Evolutionary conservation across 495 filamentous ascomycete species (phyloP).

Genomic region (Stereocaulon alpinum): DNA sequence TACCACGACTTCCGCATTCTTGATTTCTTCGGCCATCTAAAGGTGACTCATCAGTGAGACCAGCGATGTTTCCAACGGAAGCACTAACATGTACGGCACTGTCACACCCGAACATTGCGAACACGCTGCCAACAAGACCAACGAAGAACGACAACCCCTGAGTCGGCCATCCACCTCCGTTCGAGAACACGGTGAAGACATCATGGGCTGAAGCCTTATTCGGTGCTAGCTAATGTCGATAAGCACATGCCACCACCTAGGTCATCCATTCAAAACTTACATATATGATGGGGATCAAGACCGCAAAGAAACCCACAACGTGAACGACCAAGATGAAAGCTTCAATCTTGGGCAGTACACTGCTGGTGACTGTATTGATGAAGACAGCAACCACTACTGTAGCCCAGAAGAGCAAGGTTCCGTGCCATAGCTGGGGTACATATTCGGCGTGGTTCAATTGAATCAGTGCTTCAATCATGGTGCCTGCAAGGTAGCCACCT

Average conservation of each 20-base stretch:
- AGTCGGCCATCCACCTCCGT: constrained; percentile 36
- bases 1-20: constrained; percentile 35
- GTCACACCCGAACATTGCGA: constrained; percentile 34
- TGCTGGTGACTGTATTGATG: constrained; percentile 34
- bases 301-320: constrained; percentile 41
- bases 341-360: constrained; percentile 37
- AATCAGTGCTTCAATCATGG: constrained; percentile 34
- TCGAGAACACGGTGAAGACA: constrained; percentile 40
- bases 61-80: not conserved
- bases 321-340: constrained; percentile 38
- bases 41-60: not conserved
- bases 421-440: constrained; percentile 31
- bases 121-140: constrained; percentile 33
- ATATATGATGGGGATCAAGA: constrained; percentile 40
- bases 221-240: constrained; percentile 21
- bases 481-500: constrained; percentile 32
- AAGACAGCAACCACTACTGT: constrained; percentile 29
- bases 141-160: constrained; percentile 37
- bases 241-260: not conserved
- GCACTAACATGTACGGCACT: constrained; percentile 34
- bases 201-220: constrained; percentile 24
- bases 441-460: constrained; percentile 31
- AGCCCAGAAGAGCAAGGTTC: constrained; percentile 36
- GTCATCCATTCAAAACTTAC: constrained; percentile 26
- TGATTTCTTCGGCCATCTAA: constrained; percentile 47